These are phyloP conservation scores for Trametes villosa DNA, from an alignment of 768 basidiomycete species.

Conservation along the genomic window DNA sequence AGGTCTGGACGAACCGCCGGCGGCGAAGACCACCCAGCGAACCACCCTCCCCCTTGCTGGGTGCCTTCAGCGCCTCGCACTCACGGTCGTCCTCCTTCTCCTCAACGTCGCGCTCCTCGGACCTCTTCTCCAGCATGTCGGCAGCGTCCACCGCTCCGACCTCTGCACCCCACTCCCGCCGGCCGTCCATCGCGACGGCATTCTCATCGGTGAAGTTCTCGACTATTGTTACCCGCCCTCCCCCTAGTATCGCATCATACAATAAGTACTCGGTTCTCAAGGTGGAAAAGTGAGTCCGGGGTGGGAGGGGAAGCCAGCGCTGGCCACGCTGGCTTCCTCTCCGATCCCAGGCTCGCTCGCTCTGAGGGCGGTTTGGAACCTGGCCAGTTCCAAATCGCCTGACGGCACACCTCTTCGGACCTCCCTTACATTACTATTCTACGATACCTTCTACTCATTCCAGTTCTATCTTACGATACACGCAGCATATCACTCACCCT, in stretches of 20 bases:
- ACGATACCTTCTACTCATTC: not conserved
- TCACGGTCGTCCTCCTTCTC: slow-evolving; percentile 3
- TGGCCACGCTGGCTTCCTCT: not conserved
- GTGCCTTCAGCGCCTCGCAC: not conserved
- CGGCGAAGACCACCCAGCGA: not conserved
- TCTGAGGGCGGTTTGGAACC: not conserved
- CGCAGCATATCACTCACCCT: not conserved
- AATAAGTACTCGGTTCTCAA: slow-evolving; percentile 12
- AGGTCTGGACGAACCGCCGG: not conserved
- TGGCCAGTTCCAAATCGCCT: slow-evolving; percentile 3
- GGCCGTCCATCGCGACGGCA: not conserved
- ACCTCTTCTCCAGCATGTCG: not conserved
- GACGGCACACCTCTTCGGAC: not conserved
- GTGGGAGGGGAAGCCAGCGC: no score
- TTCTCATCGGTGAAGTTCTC: not conserved
- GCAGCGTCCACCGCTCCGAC: not conserved
- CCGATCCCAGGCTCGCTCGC: not conserved
- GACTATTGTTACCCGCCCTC: not conserved
- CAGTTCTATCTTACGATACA: not conserved
- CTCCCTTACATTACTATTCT: not conserved
- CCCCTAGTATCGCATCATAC: not conserved
- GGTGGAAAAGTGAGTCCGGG: slow-evolving; percentile 5
- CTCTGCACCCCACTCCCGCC: not conserved
- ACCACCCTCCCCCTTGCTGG: not conserved
- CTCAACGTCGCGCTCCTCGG: not conserved